A percentile compares a stretch with the other conserved stretches of the same genome.
Evolutionary conservation across 2,329 filamentous ascomycete genomes (phyloP).

Genomic region (Nigrospora oryzae): DNA sequence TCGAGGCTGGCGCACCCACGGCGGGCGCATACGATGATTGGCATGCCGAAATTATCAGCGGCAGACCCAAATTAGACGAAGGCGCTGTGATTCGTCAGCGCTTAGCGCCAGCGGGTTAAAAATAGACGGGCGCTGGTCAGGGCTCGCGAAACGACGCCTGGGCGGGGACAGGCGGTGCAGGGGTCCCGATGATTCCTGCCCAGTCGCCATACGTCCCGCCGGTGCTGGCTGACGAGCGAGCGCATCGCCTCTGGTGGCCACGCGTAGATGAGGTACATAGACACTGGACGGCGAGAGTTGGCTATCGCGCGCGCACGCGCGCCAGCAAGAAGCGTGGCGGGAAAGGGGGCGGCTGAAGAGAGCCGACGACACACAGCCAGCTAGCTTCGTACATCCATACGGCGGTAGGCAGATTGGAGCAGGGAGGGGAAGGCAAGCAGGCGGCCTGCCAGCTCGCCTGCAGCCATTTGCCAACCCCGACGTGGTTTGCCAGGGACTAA

Average conservation of each 20-base stretch:
- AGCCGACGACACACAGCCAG: too few species aligned
- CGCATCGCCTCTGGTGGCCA: neutral
- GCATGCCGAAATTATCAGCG: conserved; percentile 9
- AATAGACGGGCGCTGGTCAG: conserved; percentile 5
- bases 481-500: too few species aligned
- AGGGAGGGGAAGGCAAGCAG: too few species aligned
- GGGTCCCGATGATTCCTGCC: neutral
- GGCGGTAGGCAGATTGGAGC: too few species aligned
- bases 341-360: too few species aligned
- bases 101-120: conserved; percentile 6
- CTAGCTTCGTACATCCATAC: too few species aligned
- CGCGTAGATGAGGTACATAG: neutral
- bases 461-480: too few species aligned
- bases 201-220: neutral
- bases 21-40: conserved; percentile 5
- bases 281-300: neutral
- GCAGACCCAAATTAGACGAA: conserved; percentile 5
- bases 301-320: too few species aligned
- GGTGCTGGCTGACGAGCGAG: neutral
- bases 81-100: conserved; percentile 7
- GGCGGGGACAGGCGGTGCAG: neutral
- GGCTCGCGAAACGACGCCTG: conserved; percentile 9
- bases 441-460: too few species aligned
- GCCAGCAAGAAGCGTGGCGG: too few species aligned
- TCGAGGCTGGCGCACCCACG: conserved; percentile 1